Conservation (phyloP, 2,329 filamentous ascomycete species). For the Trichoderma sp. region DNA sequence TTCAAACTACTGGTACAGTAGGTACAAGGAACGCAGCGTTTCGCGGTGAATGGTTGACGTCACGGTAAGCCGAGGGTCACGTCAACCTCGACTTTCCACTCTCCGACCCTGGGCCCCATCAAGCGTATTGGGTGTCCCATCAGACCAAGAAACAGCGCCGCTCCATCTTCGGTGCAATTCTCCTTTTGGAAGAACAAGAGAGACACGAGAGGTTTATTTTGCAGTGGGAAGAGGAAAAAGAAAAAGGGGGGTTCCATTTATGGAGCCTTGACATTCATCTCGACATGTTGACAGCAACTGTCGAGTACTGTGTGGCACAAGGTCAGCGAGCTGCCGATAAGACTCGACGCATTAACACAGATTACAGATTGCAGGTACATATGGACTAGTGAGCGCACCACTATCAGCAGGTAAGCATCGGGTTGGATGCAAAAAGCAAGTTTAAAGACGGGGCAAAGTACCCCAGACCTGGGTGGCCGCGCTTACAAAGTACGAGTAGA, state of each 20-base stretch:
- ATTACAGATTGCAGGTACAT: neutral
- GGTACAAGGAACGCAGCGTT: neutral
- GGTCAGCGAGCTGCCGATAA: neutral
- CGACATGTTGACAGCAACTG: neutral
- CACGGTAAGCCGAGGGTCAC: constrained; percentile 21
- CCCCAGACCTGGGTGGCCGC: neutral
- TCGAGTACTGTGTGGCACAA: neutral
- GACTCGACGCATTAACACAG: neutral
- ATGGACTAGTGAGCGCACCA: neutral
- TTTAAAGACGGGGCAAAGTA: neutral
- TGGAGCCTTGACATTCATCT: neutral
- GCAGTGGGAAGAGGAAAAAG: neutral
- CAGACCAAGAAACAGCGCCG: neutral
- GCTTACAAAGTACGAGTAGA: constrained; percentile 2
- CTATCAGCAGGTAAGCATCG: neutral
- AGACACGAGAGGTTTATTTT: neutral
- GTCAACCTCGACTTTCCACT: constrained; percentile 4
- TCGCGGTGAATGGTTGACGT: constrained; percentile 25
- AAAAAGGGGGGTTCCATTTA: neutral
- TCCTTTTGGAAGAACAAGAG: neutral
- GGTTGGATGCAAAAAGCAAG: neutral
- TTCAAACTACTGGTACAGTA: neutral
- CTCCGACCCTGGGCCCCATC: neutral
- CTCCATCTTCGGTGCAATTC: constrained; percentile 3
- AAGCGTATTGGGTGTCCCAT: neutral